These are phyloP conservation scores for Umbelopsis sp. DNA, from an alignment of 371 early-diverging fungal genomes.

Conservation along the genomic window DNA sequence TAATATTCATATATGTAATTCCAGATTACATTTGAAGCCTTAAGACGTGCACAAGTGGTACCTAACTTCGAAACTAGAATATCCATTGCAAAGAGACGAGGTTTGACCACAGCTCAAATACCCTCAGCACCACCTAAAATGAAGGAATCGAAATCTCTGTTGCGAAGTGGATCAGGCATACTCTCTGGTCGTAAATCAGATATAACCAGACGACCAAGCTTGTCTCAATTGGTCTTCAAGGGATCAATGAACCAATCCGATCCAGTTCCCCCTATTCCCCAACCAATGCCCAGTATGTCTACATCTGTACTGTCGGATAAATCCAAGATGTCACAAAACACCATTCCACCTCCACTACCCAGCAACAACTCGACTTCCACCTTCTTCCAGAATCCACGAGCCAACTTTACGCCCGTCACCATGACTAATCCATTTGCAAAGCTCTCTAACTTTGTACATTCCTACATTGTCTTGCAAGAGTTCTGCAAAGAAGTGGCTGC, in stretches of 20 bases:
- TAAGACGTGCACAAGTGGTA: constrained; percentile 53
- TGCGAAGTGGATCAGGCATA: neutral
- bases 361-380: constrained; percentile 32
- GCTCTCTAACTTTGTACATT: constrained; percentile 61
- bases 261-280: constrained; percentile 17
- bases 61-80: constrained; percentile 58
- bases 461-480: constrained; percentile 66
- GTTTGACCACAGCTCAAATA: constrained; percentile 28
- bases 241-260: neutral
- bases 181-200: constrained; percentile 1
- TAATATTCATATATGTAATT: neutral
- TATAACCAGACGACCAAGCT: constrained; percentile 7
- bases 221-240: constrained; percentile 13
- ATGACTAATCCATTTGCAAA: constrained; percentile 59
- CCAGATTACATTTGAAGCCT: constrained; percentile 51
- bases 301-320: constrained; percentile 11
- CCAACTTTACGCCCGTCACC: constrained; percentile 56
- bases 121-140: constrained; percentile 13
- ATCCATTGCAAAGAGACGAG: constrained; percentile 50
- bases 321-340: neutral
- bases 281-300: constrained; percentile 16
- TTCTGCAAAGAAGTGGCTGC: constrained; percentile 72
- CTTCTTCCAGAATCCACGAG: constrained; percentile 50
- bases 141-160: constrained; percentile 3
- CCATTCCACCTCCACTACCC: constrained; percentile 6